Conservation (phyloP, 352 stramenopile species). For the Thalassiosira ordinaria region DNA sequence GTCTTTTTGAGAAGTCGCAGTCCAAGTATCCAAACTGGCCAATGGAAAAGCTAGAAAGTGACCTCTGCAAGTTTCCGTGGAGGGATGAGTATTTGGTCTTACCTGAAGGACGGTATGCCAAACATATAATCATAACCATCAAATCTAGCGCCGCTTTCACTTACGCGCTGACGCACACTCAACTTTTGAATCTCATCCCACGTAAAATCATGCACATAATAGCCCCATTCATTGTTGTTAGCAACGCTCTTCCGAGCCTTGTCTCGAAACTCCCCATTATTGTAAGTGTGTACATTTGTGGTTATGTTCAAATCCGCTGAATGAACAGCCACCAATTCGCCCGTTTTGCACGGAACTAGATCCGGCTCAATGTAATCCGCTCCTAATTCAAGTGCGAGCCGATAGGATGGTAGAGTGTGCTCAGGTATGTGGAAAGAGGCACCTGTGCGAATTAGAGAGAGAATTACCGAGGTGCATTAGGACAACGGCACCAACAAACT, state of each 20-base stretch:
- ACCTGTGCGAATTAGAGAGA: too few relatives aligned
- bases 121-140: slow-evolving; percentile 88
- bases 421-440: slow-evolving; percentile 91
- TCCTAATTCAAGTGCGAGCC: slow-evolving; percentile 89
- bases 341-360: slow-evolving; percentile 89
- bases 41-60: too few relatives aligned
- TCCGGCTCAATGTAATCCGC: slow-evolving; percentile 92
- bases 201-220: slow-evolving; percentile 92
- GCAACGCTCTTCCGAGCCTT: slow-evolving; percentile 16
- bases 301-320: slow-evolving; percentile 90
- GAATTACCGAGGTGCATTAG: too few relatives aligned
- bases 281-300: slow-evolving; percentile 87
- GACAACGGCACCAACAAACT: too few relatives aligned
- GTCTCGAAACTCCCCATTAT: slow-evolving; percentile 50
- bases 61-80: too few relatives aligned
- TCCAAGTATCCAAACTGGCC: too few relatives aligned
- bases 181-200: slow-evolving; percentile 91
- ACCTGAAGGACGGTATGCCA: slow-evolving; percentile 88
- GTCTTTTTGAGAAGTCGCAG: too few relatives aligned
- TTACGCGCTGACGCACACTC: slow-evolving; percentile 86
- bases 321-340: slow-evolving; percentile 88
- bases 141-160: slow-evolving; percentile 78
- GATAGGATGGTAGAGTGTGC: slow-evolving; percentile 90
- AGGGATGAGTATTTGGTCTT: too few relatives aligned
- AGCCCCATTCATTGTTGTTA: slow-evolving; percentile 74